Evolutionary conservation across 805 yeast genomes (phyloP), one percentile per base, ranked within the genome.

Genomic region (Myxozyma monticola): DNA sequence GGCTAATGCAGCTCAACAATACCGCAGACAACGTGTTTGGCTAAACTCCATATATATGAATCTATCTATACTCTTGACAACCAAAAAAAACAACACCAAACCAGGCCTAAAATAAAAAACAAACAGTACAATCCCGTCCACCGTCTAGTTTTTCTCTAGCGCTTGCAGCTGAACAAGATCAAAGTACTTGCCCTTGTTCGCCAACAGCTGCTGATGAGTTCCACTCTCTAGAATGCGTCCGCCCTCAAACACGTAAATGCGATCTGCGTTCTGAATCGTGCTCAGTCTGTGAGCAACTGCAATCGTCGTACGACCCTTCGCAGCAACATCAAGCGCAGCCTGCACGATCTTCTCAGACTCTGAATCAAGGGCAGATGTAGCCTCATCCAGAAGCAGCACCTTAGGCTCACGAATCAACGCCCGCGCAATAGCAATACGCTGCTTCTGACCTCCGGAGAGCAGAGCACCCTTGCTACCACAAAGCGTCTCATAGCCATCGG

Each of bases 261-360:
- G 69, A 41, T 76, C 71, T 0, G 88, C 77, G 49, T 74, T 72
- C 39, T 71, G 66, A 51, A 81, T 80, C 0, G 86, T 80, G 57
- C 78, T 78, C 68, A 85, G 72, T 61, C 91, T 71, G 66, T 84
- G 91, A 8, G 90, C 90, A 68, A 84, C 83, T 62, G 89, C 84
- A 56, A 84, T 68, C 36, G 85, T 80, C 1, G 90, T 84, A 60
- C 89, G 81, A 25, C 79, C 71, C n/a, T 68, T 48, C 54, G 85
- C 84, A 58, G 84, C 87, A 6, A 66, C 68, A 8, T 71, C 71
- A 49, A 80, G 81, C 4, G 88, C 84, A 7, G 69, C 58, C 65
- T 84, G 90, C 48, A 84, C 83, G 63, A 76, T 76, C 9, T 79
- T 69, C 66, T 84, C 91, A 1, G 90, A 84, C 61, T 76, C 78